phyloP scores from a whole-genome alignment of 2,329 filamentous ascomycete species.

The Zymoseptoria pseudotritici region DNA sequence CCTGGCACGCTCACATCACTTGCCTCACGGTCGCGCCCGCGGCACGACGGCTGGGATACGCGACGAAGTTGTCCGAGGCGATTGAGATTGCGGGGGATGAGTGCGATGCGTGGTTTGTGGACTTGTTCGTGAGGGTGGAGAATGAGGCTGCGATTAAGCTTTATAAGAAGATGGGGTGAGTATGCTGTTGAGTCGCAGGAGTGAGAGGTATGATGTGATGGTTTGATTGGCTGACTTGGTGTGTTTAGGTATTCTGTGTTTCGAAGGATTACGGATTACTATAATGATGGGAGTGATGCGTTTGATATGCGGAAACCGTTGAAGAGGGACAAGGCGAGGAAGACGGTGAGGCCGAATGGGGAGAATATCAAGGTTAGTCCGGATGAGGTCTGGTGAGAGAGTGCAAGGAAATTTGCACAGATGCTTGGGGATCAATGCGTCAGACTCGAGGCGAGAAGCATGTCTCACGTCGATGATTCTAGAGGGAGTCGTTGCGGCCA shows the following conservation, averaged over 20 bases:
- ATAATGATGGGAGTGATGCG: conserved; percentile 90
- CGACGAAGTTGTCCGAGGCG: conserved; percentile 70
- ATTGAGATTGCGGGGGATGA: conserved; percentile 77
- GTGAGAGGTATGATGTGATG: background rate
- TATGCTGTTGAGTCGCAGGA: conserved; percentile 4
- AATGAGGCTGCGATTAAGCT: conserved; percentile 82
- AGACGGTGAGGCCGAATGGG: conserved; percentile 74
- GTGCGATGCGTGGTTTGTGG: conserved; percentile 87
- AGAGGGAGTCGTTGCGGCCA: background rate
- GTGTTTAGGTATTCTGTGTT: conserved; percentile 70
- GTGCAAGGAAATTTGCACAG: background rate
- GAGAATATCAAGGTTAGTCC: conserved; percentile 71
- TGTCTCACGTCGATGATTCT: background rate
- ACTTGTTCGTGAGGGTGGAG: conserved; percentile 83
- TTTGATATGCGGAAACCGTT: conserved; percentile 95
- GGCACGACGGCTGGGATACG: conserved; percentile 78
- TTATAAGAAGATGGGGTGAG: conserved; percentile 79
- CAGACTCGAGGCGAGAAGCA: background rate
- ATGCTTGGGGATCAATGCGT: background rate
- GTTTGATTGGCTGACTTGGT: background rate
- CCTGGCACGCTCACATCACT: conserved; percentile 98
- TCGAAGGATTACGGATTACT: conserved; percentile 83
- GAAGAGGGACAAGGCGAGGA: conserved; percentile 65
- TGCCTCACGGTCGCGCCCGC: conserved; percentile 86
- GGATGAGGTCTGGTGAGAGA: conserved; percentile 71